These are phyloP conservation scores for Quercus tomentella DNA, from an alignment of 331 rosid genomes.

Conservation along the genomic window DNA sequence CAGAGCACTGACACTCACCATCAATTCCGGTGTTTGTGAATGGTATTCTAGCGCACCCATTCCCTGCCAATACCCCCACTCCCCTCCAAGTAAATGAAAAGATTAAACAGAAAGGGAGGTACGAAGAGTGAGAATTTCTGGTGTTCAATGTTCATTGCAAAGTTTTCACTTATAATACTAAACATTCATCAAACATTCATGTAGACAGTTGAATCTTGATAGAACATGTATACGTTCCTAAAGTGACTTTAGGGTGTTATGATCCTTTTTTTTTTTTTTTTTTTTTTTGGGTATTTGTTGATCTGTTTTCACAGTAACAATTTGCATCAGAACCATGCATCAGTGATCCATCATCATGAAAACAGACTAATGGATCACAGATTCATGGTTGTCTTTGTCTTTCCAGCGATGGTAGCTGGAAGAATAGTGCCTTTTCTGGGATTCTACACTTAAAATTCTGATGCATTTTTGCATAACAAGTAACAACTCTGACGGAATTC, in stretches of 20 bases:
- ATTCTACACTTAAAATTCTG: too few species aligned
- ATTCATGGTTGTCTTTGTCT: too few species aligned
- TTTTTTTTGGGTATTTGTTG: background rate
- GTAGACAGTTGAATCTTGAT: background rate
- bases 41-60: too few species aligned
- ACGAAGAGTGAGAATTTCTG: background rate
- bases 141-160: background rate
- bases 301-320: background rate
- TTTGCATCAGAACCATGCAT: background rate
- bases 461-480: too few species aligned
- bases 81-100: background rate
- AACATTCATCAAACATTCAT: background rate
- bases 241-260: background rate
- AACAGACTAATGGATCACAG: too few species aligned
- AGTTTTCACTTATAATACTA: background rate
- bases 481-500: too few species aligned
- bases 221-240: background rate
- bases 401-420: too few species aligned
- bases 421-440: too few species aligned
- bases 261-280: background rate
- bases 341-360: too few species aligned
- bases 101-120: background rate
- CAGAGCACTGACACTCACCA: slow-evolving; percentile 26
- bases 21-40: slow-evolving; percentile 20
- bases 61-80: too few species aligned